A percentile compares a stretch with the other conserved stretches of the same genome.
These are phyloP conservation scores for Coniochaeta sp. DNA, from an alignment of 2,329 filamentous ascomycete species.

Conservation along the genomic window DNA sequence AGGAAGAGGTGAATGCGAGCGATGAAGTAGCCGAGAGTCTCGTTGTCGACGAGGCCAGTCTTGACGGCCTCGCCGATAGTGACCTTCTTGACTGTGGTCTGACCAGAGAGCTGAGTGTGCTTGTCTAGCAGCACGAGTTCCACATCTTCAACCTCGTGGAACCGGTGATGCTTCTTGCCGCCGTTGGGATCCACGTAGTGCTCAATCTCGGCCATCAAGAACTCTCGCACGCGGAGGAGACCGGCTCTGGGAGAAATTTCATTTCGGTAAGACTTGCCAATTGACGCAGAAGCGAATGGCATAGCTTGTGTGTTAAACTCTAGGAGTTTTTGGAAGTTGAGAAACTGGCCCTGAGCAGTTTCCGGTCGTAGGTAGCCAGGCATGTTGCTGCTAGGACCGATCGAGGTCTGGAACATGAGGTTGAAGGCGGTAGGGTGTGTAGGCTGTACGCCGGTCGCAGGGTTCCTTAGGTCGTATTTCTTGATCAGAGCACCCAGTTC, in stretches of 20 bases:
- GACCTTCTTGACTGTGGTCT: constrained; percentile 66
- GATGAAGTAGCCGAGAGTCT: constrained; percentile 96
- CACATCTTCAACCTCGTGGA: constrained; percentile 75
- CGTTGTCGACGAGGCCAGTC: constrained; percentile 82
- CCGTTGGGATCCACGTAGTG: constrained; percentile 93
- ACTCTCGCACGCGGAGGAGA: constrained; percentile 89
- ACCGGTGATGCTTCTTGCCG: constrained; percentile 90
- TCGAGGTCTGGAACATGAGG: constrained; percentile 96
- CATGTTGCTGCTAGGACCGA: constrained; percentile 84
- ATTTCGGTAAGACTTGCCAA: constrained; percentile 97
- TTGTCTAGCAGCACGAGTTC: constrained; percentile 81
- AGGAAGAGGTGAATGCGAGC: constrained; percentile 91
- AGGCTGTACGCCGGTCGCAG: constrained; percentile 68
- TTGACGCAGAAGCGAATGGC: constrained; percentile 94
- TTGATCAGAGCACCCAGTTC: constrained; percentile 82
- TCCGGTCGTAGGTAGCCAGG: constrained; percentile 85
- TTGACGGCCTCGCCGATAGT: constrained; percentile 82
- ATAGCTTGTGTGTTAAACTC: constrained; percentile 94
- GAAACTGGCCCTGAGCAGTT: constrained; percentile 95
- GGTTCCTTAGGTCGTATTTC: constrained; percentile 88
- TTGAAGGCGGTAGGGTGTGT: constrained; percentile 87
- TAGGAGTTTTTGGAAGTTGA: constrained; percentile 93
- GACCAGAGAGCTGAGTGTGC: constrained; percentile 77
- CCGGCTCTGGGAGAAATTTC: constrained; percentile 92
- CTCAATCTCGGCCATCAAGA: constrained; percentile 98